Evolutionary conservation across 2,329 filamentous ascomycete species (phyloP).

Genomic region (Clarireedia sp.): DNA sequence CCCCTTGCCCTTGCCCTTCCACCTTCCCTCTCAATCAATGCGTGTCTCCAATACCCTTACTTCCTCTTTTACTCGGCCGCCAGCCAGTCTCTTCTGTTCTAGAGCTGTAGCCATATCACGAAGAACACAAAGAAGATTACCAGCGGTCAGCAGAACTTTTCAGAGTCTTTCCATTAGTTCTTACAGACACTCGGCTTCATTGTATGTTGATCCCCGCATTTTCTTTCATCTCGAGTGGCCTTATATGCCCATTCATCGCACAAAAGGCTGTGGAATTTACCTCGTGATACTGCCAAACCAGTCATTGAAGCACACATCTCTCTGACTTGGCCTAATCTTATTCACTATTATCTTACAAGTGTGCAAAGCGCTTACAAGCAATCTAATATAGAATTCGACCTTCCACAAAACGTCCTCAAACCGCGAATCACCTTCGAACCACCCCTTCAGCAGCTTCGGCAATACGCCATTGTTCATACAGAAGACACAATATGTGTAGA

Average conservation of each 20-base stretch:
- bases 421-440: conserved; percentile 14
- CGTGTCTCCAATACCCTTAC: conserved; percentile 23
- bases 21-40: conserved; percentile 19
- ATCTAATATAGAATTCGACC: conserved; percentile 16
- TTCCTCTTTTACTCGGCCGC: conserved; percentile 20
- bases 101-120: conserved; percentile 10
- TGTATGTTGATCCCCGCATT: conserved; percentile 6
- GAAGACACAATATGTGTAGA: conserved; percentile 64
- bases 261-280: background rate
- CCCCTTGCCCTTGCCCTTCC: background rate
- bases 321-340: background rate
- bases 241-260: background rate
- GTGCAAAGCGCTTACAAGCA: conserved; percentile 1
- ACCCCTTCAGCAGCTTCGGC: conserved; percentile 19
- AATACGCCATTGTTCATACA: conserved; percentile 62
- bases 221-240: background rate
- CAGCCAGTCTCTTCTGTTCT: conserved; percentile 16
- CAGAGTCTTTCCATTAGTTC: conserved; percentile 6
- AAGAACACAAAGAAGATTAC: conserved; percentile 21
- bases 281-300: background rate
- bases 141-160: conserved; percentile 10
- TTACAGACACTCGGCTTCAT: conserved; percentile 4
- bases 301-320: background rate
- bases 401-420: conserved; percentile 19
- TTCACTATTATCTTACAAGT: background rate